Conservation (phyloP, 345 rosid genomes). For the Eucalyptus viminalis region DNA sequence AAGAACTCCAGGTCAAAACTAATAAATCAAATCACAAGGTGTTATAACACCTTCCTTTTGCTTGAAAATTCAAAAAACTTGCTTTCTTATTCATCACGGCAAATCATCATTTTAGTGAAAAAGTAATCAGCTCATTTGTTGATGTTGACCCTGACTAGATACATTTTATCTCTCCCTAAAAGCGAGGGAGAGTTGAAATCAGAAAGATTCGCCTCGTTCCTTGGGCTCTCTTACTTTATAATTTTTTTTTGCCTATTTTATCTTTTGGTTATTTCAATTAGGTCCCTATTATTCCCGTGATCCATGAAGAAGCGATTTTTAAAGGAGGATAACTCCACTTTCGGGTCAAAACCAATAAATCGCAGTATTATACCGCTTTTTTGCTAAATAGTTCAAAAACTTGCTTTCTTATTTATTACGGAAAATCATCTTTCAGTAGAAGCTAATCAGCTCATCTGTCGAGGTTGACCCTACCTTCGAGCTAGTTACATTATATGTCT, state of each 20-base stretch:
- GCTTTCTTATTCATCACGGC: neutral
- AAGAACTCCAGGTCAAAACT: neutral
- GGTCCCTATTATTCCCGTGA: neutral
- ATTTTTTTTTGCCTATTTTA: neutral
- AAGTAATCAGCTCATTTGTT: neutral
- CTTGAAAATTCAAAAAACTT: neutral
- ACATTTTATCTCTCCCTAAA: neutral
- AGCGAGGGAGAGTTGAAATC: neutral
- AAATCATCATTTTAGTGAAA: neutral
- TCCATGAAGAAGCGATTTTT: neutral
- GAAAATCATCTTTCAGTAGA: no score
- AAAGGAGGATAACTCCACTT: no score
- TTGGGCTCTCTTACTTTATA: neutral
- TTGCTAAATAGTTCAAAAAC: no score
- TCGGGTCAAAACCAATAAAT: no score
- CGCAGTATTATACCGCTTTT: no score
- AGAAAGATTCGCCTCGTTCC: neutral
- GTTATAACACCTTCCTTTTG: neutral
- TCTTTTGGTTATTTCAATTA: neutral
- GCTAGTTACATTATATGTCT: no score
- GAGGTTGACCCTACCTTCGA: no score
- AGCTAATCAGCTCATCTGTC: no score
- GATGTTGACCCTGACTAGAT: neutral
- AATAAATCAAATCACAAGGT: neutral
- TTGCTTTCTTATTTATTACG: no score